A percentile compares a stretch with the other conserved stretches of the same genome.
These are phyloP conservation scores for Skeletonema potamos DNA, from an alignment of 108 stramenopile species.

Conservation along the genomic window DNA sequence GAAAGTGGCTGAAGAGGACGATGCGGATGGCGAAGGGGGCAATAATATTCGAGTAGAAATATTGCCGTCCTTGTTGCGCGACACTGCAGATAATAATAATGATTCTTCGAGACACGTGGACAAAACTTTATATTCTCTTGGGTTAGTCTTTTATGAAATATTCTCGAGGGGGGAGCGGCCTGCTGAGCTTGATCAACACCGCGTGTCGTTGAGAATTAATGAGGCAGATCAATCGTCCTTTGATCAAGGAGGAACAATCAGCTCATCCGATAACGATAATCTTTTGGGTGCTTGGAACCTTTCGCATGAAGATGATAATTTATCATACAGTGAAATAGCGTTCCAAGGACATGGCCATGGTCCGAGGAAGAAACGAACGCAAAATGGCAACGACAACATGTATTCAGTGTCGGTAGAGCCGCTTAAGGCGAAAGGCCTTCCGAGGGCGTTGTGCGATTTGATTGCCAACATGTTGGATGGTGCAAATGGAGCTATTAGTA, in stretches of 20 bases:
- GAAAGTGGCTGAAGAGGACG: too few relatives aligned
- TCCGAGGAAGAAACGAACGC: not conserved
- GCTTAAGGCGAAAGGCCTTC: not conserved
- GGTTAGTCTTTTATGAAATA: not conserved
- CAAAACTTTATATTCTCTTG: not conserved
- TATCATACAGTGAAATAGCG: too few relatives aligned
- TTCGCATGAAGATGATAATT: too few relatives aligned
- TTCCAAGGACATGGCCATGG: too few relatives aligned
- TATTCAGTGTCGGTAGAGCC: not conserved
- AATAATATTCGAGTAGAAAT: not conserved
- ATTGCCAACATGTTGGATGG: not conserved
- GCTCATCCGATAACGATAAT: too few relatives aligned
- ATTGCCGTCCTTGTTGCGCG: not conserved
- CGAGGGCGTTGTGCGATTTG: slow-evolving; percentile 8
- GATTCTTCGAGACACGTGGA: not conserved
- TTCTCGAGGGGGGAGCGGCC: not conserved
- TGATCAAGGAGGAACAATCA: not conserved
- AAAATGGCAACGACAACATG: not conserved
- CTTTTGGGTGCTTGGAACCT: too few relatives aligned
- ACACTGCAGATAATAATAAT: not conserved
- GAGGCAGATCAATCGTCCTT: too few relatives aligned
- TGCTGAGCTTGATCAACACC: too few relatives aligned
- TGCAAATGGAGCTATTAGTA: too few relatives aligned
- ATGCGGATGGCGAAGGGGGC: not conserved
- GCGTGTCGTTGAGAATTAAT: too few relatives aligned